Percentiles rank a stretch among this genome's conserved stretches.
These are phyloP conservation scores for Vairimorpha necatrix DNA, from an alignment of 371 early-diverging fungal species.

Conservation along the genomic window DNA sequence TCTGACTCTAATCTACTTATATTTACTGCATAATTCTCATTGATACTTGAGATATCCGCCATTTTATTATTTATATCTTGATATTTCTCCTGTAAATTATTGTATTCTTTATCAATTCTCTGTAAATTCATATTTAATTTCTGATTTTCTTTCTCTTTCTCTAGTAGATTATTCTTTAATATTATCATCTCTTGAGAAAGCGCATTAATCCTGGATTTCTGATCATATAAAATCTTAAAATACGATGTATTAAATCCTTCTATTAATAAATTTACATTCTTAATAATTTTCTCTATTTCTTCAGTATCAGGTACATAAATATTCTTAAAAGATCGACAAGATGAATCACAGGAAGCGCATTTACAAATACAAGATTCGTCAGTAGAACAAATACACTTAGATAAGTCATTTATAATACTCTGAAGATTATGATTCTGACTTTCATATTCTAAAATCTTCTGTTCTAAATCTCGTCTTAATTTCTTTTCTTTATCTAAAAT, in stretches of 20 bases:
- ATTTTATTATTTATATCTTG: neutral
- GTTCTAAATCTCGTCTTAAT: conserved; percentile 26
- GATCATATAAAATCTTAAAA: neutral
- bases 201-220: neutral
- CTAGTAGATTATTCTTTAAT: neutral
- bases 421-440: conserved; percentile 13
- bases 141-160: neutral
- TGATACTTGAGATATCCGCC: neutral
- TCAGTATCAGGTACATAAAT: neutral
- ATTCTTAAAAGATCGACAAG: neutral
- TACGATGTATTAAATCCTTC: neutral
- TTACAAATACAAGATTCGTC: neutral
- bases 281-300: neutral
- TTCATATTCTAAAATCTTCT: conserved; percentile 21
- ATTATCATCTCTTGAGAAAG: neutral
- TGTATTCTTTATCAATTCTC: neutral
- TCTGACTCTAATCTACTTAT: neutral
- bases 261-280: neutral
- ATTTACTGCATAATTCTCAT: neutral
- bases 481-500: conserved; percentile 42
- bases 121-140: neutral
- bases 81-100: neutral
- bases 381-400: neutral
- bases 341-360: neutral
- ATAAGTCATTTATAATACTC: neutral